phyloP scores from a whole-genome alignment of 139 green algal genomes.

The Nannochloris sp. region DNA sequence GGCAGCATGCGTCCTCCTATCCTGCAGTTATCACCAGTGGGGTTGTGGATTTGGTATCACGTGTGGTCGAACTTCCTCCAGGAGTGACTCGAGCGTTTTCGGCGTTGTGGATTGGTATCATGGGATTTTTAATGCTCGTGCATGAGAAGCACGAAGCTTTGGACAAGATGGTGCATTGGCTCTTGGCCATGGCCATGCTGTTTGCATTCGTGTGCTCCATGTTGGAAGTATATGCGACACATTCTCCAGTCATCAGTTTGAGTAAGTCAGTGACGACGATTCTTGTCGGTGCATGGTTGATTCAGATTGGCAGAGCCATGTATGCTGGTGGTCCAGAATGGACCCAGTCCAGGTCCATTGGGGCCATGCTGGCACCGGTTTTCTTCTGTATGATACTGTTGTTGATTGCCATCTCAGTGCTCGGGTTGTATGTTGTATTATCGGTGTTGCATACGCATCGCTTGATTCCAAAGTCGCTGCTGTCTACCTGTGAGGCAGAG shows the following conservation, averaged over 20 bases:
- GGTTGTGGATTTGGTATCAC: constrained; percentile 24
- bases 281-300: constrained; percentile 28
- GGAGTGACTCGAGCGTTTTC: constrained; percentile 21
- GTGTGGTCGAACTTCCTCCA: constrained; percentile 6
- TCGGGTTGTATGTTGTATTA: background rate
- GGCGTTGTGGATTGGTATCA: constrained; percentile 14
- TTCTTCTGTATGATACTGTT: constrained; percentile 17
- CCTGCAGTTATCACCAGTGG: constrained; percentile 24
- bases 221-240: constrained; percentile 13
- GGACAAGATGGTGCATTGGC: constrained; percentile 33
- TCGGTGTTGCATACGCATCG: background rate
- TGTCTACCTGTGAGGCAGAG: background rate
- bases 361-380: constrained; percentile 27
- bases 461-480: background rate
- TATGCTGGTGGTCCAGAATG: constrained; percentile 18
- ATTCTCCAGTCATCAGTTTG: constrained; percentile 3
- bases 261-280: constrained; percentile 11
- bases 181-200: constrained; percentile 33
- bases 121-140: constrained; percentile 29
- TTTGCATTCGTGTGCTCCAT: constrained; percentile 5
- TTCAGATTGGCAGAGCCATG: constrained; percentile 17
- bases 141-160: constrained; percentile 32
- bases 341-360: constrained; percentile 1
- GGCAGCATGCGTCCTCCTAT: constrained; percentile 34
- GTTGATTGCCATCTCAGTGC: background rate